Conservation (phyloP, 2,329 filamentous ascomycete species). For the Fusarium falciforme region DNA sequence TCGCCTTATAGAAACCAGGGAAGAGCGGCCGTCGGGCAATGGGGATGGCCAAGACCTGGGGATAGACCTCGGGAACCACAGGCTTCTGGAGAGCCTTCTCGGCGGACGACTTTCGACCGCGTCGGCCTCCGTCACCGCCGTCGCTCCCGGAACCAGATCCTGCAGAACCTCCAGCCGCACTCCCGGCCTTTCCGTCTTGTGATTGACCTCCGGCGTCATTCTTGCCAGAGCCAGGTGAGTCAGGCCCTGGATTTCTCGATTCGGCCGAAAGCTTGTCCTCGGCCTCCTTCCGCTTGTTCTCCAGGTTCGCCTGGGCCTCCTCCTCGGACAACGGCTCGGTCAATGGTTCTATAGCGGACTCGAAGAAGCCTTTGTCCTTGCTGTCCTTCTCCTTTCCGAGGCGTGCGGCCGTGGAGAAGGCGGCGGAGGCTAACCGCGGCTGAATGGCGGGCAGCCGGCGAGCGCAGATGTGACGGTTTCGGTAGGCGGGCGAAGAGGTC, state of each 20-base stretch:
- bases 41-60: conserved; percentile 96
- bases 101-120: conserved; percentile 75
- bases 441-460: conserved; percentile 46
- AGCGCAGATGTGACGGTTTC: conserved; percentile 47
- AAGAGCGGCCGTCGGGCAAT: conserved; percentile 94
- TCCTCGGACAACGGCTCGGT: conserved; percentile 64
- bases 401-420: conserved; percentile 52
- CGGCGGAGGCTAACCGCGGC: conserved; percentile 44
- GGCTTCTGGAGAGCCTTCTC: conserved; percentile 88
- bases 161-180: conserved; percentile 65
- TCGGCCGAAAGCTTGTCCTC: conserved; percentile 61
- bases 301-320: conserved; percentile 63
- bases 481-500: conserved; percentile 43
- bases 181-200: conserved; percentile 66
- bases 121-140: conserved; percentile 73
- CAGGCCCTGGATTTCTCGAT: conserved; percentile 55
- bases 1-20: conserved; percentile 98
- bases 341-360: conserved; percentile 55
- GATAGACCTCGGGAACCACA: conserved; percentile 92
- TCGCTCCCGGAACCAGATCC: conserved; percentile 65
- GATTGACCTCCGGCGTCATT: conserved; percentile 51
- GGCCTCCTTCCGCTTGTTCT: conserved; percentile 56
- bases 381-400: conserved; percentile 52
- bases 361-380: conserved; percentile 62
- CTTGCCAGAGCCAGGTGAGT: conserved; percentile 59